Evolutionary conservation across 805 yeast species (phyloP).

Genomic region (Candida nonsorbophila): DNA sequence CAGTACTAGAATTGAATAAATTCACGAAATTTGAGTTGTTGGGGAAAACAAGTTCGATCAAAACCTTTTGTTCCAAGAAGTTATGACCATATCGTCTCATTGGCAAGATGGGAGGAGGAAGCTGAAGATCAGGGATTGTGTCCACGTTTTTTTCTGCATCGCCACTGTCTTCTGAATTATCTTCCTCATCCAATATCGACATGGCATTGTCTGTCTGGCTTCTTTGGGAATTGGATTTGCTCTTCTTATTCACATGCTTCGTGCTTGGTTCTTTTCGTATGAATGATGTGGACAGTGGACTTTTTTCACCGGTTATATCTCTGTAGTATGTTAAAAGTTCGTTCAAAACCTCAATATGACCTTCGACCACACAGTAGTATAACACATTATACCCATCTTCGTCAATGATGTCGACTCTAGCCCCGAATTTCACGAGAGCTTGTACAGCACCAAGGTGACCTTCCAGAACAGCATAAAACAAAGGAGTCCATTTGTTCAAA

Average conservation of each 20-base stretch:
- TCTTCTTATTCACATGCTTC: slow-evolving; percentile 2
- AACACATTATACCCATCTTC: slow-evolving; percentile 77
- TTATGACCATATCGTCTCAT: slow-evolving; percentile 92
- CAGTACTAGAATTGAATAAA: slow-evolving; percentile 37
- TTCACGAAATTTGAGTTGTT: slow-evolving; percentile 41
- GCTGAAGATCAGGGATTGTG: slow-evolving; percentile 79
- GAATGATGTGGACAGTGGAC: not conserved
- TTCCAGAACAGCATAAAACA: slow-evolving; percentile 83
- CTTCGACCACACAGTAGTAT: slow-evolving; percentile 92
- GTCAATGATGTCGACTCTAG: slow-evolving; percentile 63
- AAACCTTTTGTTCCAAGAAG: slow-evolving; percentile 83
- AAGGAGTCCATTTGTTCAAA: slow-evolving; percentile 89
- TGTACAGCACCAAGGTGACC: slow-evolving; percentile 71
- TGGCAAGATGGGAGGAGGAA: slow-evolving; percentile 97
- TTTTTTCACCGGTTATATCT: slow-evolving; percentile 5
- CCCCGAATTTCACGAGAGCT: slow-evolving; percentile 68
- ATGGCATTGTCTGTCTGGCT: slow-evolving; percentile 9
- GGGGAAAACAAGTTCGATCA: slow-evolving; percentile 71
- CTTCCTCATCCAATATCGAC: slow-evolving; percentile 22
- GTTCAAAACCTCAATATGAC: slow-evolving; percentile 77
- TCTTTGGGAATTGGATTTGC: not conserved
- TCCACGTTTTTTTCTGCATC: slow-evolving; percentile 42
- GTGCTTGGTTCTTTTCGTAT: not conserved
- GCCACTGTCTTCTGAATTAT: slow-evolving; percentile 37
- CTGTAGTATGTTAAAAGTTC: slow-evolving; percentile 46